Conservation (phyloP, 345 rosid species). For the Schrenkiella parvula region DNA sequence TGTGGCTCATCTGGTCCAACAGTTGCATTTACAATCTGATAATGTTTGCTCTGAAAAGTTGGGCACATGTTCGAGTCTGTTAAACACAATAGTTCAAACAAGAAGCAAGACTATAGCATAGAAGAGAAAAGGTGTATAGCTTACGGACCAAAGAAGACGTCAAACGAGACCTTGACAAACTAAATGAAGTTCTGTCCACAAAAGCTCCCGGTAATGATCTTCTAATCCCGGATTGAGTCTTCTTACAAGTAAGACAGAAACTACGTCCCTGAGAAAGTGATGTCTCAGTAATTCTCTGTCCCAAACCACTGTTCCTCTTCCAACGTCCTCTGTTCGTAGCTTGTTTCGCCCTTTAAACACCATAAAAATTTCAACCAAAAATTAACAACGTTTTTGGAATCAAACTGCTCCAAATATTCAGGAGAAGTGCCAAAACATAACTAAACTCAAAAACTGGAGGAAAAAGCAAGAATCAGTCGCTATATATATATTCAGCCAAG, state of each 20-base stretch:
- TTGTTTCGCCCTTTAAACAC: constrained; percentile 37
- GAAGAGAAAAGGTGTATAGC: not conserved
- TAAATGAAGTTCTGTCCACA: constrained; percentile 53
- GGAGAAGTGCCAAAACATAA: not conserved
- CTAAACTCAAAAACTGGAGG: not conserved
- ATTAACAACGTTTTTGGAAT: not conserved
- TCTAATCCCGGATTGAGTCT: constrained; percentile 30
- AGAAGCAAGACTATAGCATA: not conserved
- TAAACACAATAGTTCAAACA: not conserved
- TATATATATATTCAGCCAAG: not conserved
- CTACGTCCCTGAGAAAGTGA: constrained; percentile 35
- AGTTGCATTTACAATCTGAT: constrained; percentile 55
- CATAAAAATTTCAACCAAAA: constrained; percentile 2
- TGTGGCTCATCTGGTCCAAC: constrained; percentile 98
- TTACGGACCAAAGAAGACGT: constrained; percentile 44
- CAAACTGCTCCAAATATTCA: not conserved
- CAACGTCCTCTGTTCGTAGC: constrained; percentile 25
- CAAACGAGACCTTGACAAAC: constrained; percentile 38
- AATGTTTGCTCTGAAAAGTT: constrained; percentile 44
- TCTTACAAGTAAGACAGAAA: constrained; percentile 43
- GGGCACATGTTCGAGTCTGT: not conserved
- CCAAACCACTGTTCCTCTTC: constrained; percentile 37
- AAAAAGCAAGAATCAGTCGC: not conserved
- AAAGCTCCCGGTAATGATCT: constrained; percentile 46
- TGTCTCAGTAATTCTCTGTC: constrained; percentile 29